Base-by-base conservation (phyloP, 2,329 filamentous ascomycete genomes). In the Westerdykella aurantiaca region DNA sequence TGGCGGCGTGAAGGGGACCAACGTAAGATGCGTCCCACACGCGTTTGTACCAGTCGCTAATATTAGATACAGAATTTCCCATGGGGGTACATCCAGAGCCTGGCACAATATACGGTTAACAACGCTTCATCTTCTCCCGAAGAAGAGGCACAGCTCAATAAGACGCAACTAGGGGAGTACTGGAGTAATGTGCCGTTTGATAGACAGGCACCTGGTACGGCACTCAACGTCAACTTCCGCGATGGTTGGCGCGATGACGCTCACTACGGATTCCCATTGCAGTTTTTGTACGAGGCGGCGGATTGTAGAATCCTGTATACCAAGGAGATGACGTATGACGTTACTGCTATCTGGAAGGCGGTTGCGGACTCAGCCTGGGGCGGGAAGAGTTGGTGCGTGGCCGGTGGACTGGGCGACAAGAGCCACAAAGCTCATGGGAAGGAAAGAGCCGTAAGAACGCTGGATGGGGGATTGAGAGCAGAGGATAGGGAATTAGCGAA, bases 221-320 rank as follows among this genome's bases (percentile, higher is more conserved):
- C 51, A 17, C 41, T 60, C 43, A 64, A 64, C 44, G 50, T 68
- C 51, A 68, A 68, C 39, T 67, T 67, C 56, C 59, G 63, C 31
- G 64, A 68, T 45, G 64, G 71, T 34, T 71, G 74, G 44, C 67
- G 69, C 39, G 64, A 70, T 5, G 68, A 66, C 22, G 50, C 44
- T 3, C 54, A 71, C 16, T 35, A 16, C 6, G 33, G 17, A 9
- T 65, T 69, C 0, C 75, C 81, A n/a, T 57, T 77, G 11, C 82
- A 86, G 43, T 85, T 83, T 55, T 66, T 77, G 3, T 80, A 80
- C 49, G 76, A 82, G 55, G 69, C 78, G 1, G 74, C 82, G 0
- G 78, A 84, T 52, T 85, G 81, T 56, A 71, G 79, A 3, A 66
- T 83, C 18, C 79, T 77, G 52, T 83, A 77, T 49, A 85, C 81